These are phyloP conservation scores for Wickerhamomyces sydowiorum DNA, from an alignment of 805 yeast genomes.

Conservation along the genomic window DNA sequence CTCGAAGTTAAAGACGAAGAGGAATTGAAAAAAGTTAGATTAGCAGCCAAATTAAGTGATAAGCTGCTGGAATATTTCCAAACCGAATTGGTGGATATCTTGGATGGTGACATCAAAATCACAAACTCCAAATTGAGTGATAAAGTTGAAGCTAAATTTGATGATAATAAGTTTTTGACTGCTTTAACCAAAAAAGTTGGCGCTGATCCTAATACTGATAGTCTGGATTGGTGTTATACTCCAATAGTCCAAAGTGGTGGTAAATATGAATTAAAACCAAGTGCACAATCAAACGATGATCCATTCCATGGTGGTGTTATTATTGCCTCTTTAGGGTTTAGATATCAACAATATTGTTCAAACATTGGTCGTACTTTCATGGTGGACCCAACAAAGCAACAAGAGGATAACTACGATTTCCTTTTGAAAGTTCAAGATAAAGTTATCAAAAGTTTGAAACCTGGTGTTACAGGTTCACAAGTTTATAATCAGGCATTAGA, in stretches of 20 bases:
- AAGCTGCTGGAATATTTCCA: conserved; percentile 78
- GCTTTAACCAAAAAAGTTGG: conserved; percentile 49
- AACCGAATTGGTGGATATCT: conserved; percentile 79
- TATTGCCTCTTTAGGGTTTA: conserved; percentile 74
- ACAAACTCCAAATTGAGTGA: conserved; percentile 66
- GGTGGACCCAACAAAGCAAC: conserved; percentile 79
- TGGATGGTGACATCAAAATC: conserved; percentile 80
- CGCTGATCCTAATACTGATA: conserved; percentile 66
- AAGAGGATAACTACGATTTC: conserved; percentile 76
- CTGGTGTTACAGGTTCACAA: conserved; percentile 57
- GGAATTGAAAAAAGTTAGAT: conserved; percentile 58
- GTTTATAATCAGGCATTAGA: conserved; percentile 61
- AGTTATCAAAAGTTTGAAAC: conserved; percentile 53
- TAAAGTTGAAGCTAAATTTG: conserved; percentile 74
- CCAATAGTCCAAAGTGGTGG: conserved; percentile 91
- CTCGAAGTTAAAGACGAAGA: conserved; percentile 76
- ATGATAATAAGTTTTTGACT: conserved; percentile 64
- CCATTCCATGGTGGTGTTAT: conserved; percentile 73
- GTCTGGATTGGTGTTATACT: conserved; percentile 88
- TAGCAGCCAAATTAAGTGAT: conserved; percentile 73
- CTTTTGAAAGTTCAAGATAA: conserved; percentile 64
- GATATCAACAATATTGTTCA: conserved; percentile 86
- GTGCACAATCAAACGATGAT: conserved; percentile 68
- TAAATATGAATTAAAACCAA: conserved; percentile 74
- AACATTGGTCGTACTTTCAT: conserved; percentile 83